phyloP scores from a whole-genome alignment of 2,329 filamentous ascomycete species.

The Fusarium tuaranense region DNA sequence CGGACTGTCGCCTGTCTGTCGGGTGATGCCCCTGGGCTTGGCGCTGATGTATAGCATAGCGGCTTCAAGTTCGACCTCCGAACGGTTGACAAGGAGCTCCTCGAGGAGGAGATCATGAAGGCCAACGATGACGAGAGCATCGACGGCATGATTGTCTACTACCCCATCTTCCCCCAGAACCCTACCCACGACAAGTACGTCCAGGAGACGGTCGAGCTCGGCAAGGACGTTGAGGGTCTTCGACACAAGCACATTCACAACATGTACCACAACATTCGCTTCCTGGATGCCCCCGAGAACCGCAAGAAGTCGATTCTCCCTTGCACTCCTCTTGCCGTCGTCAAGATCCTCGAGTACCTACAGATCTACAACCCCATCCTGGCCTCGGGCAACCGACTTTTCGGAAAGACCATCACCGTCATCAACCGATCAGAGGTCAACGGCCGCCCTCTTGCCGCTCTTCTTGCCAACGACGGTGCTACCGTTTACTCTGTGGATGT shows the following conservation, averaged over 20 bases:
- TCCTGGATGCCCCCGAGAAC: constrained; percentile 83
- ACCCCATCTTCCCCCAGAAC: constrained; percentile 89
- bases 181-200: constrained; percentile 92
- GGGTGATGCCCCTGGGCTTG: constrained; percentile 33
- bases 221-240: constrained; percentile 96
- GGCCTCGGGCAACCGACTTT: constrained; percentile 90
- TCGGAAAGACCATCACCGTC: constrained; percentile 93
- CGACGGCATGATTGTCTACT: constrained; percentile 97
- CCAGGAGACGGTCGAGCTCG: constrained; percentile 89
- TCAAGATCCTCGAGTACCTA: constrained; percentile 96
- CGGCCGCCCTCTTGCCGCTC: constrained; percentile 88
- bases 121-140: constrained; percentile 84
- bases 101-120: constrained; percentile 88
- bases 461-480: constrained; percentile 95
- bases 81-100: constrained; percentile 84
- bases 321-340: constrained; percentile 93
- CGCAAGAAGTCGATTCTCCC: constrained; percentile 91
- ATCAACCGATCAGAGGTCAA: constrained; percentile 98
- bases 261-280: constrained; percentile 99
- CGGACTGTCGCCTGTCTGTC: constrained; percentile 32
- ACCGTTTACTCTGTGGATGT: constrained; percentile 96
- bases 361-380: constrained; percentile 97
- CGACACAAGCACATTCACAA: constrained; percentile 96
- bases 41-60: constrained; percentile 59
- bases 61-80: constrained; percentile 91